Percentiles rank a stretch among this genome's conserved stretches.
Conservation (phyloP, 2,329 filamentous ascomycete species). For the Pseudogymnoascus sp. region DNA sequence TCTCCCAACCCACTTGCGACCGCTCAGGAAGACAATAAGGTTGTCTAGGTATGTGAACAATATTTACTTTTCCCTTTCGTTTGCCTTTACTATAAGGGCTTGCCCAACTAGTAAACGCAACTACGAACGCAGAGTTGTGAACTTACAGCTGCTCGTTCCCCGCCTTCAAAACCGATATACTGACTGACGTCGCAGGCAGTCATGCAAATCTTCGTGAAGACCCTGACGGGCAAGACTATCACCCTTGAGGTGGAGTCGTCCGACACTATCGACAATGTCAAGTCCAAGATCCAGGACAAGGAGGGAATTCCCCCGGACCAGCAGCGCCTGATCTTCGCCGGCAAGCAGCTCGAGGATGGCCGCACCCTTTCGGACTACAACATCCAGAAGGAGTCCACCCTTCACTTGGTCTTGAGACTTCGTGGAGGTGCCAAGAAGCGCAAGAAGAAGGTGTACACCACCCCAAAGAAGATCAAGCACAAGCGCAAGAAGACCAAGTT, state of each 20-base stretch:
- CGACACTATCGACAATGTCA: slow-evolving; percentile 99
- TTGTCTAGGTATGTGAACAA: slow-evolving; percentile 27
- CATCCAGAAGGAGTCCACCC: slow-evolving; percentile 99
- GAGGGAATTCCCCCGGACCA: slow-evolving; percentile 99
- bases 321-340: slow-evolving; percentile 98
- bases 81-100: not conserved
- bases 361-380: slow-evolving; percentile 99
- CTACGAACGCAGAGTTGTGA: not conserved
- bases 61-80: not conserved
- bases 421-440: slow-evolving; percentile 99
- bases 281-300: slow-evolving; percentile 98
- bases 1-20: slow-evolving; percentile 15
- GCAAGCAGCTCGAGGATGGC: slow-evolving; percentile 99
- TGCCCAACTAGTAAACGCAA: not conserved
- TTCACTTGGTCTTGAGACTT: slow-evolving; percentile 95
- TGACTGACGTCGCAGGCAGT: slow-evolving; percentile 37
- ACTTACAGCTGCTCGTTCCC: not conserved
- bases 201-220: slow-evolving; percentile 72
- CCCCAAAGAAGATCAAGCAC: slow-evolving; percentile 99
- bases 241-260: slow-evolving; percentile 99
- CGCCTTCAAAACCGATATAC: not conserved
- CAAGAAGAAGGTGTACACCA: slow-evolving; percentile 99
- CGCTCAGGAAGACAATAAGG: slow-evolving; percentile 28
- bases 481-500: slow-evolving; percentile 99
- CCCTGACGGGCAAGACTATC: slow-evolving; percentile 99